Percentiles rank a stretch among this genome's conserved stretches.
phyloP scores from a whole-genome alignment of 768 basidiomycete species.

The Sistotremastrum niveocremeum region DNA sequence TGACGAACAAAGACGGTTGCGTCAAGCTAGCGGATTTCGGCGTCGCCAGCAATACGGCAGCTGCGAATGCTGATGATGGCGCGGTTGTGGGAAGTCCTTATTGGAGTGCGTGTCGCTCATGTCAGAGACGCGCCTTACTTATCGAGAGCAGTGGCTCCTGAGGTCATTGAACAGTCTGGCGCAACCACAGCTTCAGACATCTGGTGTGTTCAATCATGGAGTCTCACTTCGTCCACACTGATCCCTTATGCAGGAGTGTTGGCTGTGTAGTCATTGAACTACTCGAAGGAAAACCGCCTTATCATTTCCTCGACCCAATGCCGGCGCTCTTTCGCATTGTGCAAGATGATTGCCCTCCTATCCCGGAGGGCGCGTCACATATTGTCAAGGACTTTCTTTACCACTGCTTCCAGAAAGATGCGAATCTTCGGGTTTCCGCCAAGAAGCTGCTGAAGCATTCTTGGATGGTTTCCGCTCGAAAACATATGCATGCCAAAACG shows the following conservation, averaged over 20 bases:
- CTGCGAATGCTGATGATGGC: slow-evolving; percentile 65
- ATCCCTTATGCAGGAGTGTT: slow-evolving; percentile 42
- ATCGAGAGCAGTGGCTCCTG: slow-evolving; percentile 71
- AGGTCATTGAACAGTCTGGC: slow-evolving; percentile 96
- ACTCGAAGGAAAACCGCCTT: slow-evolving; percentile 79
- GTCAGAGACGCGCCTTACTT: neutral
- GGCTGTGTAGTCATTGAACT: slow-evolving; percentile 98
- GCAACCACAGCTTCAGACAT: slow-evolving; percentile 96
- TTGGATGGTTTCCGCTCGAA: slow-evolving; percentile 86
- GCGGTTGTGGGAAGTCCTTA: slow-evolving; percentile 97
- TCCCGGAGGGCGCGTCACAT: slow-evolving; percentile 89
- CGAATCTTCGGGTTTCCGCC: slow-evolving; percentile 85
- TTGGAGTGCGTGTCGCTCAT: slow-evolving; percentile 60
- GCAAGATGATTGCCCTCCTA: slow-evolving; percentile 93
- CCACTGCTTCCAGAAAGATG: slow-evolving; percentile 97
- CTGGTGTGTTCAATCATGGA: slow-evolving; percentile 38
- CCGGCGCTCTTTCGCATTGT: slow-evolving; percentile 97
- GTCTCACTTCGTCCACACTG: neutral
- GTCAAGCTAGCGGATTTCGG: slow-evolving; percentile 99
- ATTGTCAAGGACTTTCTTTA: slow-evolving; percentile 94
- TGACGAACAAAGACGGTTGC: slow-evolving; percentile 96
- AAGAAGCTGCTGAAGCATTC: slow-evolving; percentile 87
- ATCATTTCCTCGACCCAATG: slow-evolving; percentile 94
- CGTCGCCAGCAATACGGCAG: slow-evolving; percentile 71
- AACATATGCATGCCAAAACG: slow-evolving; percentile 37